Evolutionary conservation across 2,329 filamentous ascomycete species (phyloP).

Genomic region (Paecilomyces sp.): DNA sequence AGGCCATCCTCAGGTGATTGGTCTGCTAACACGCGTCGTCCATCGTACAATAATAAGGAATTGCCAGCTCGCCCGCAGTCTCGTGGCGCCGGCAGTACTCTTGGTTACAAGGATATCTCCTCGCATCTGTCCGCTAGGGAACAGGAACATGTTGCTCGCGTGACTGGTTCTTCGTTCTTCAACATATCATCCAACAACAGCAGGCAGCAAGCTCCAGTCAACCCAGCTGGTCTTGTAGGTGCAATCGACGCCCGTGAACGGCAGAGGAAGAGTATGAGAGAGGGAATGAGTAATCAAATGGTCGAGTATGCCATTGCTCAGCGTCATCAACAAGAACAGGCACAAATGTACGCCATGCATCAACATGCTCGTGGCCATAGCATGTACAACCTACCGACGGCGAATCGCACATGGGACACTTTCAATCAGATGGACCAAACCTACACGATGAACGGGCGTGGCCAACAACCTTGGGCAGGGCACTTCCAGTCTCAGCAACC

Average conservation of each 20-base stretch:
- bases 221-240: conserved; percentile 61
- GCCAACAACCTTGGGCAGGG: conserved; percentile 27
- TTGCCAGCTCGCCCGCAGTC: conserved; percentile 44
- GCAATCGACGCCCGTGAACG: conserved; percentile 74
- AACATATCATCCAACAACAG: conserved; percentile 53
- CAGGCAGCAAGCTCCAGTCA: conserved; percentile 42
- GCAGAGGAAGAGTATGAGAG: conserved; percentile 64
- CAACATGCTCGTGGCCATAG: conserved; percentile 14
- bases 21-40: conserved; percentile 23
- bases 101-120: conserved; percentile 47
- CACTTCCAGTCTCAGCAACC: conserved; percentile 18
- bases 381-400: conserved; percentile 29
- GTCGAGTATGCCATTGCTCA: conserved; percentile 68
- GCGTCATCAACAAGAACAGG: conserved; percentile 50
- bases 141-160: conserved; percentile 78
- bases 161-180: conserved; percentile 71
- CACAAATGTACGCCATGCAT: conserved; percentile 9
- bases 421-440: conserved; percentile 22
- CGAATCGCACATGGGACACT: conserved; percentile 30
- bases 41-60: conserved; percentile 28
- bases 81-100: conserved; percentile 48
- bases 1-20: conserved; percentile 33
- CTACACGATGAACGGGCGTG: conserved; percentile 15
- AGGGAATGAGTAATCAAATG: conserved; percentile 61
- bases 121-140: conserved; percentile 72